Conservation (phyloP, 768 basidiomycete species). For the Amyloporia xantha region DNA sequence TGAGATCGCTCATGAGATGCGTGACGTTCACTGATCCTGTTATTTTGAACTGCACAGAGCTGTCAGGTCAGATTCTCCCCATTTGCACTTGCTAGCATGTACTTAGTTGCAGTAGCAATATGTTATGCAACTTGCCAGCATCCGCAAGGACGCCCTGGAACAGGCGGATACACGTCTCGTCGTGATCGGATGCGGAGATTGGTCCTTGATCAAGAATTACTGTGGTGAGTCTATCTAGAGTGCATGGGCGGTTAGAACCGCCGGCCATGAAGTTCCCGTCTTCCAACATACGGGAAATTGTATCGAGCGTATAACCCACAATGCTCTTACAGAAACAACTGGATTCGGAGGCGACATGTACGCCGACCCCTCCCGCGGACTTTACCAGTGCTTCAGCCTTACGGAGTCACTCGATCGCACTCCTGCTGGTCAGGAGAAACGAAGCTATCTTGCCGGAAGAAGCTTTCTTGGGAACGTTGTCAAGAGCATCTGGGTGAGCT, state of each 20-base stretch:
- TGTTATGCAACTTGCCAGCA: slow-evolving; percentile 37
- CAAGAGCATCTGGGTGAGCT: slow-evolving; percentile 40
- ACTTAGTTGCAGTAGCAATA: slow-evolving; percentile 33
- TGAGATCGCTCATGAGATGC: too few relatives aligned
- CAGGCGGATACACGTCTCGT: slow-evolving; percentile 36
- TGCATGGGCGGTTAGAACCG: too few relatives aligned
- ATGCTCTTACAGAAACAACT: slow-evolving; percentile 33
- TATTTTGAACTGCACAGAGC: slow-evolving; percentile 18
- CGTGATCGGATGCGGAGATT: slow-evolving; percentile 57
- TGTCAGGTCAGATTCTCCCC: slow-evolving; percentile 33
- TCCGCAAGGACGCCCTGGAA: slow-evolving; percentile 35
- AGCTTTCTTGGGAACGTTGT: slow-evolving; percentile 26
- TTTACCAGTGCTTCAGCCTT: slow-evolving; percentile 61
- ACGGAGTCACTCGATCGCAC: slow-evolving; percentile 39
- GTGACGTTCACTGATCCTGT: too few relatives aligned
- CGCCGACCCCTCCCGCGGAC: slow-evolving; percentile 53
- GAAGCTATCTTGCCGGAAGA: slow-evolving; percentile 37
- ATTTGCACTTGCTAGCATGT: not conserved
- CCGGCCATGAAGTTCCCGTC: not conserved
- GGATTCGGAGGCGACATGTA: slow-evolving; percentile 45
- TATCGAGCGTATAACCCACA: not conserved
- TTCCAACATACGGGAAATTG: not conserved
- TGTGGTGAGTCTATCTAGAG: slow-evolving; percentile 27
- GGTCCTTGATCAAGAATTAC: slow-evolving; percentile 43
- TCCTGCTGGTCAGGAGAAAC: slow-evolving; percentile 37